Evolutionary conservation across 1,139 yeast species (phyloP).

Genomic region (Nakaseomyces delphensis): DNA sequence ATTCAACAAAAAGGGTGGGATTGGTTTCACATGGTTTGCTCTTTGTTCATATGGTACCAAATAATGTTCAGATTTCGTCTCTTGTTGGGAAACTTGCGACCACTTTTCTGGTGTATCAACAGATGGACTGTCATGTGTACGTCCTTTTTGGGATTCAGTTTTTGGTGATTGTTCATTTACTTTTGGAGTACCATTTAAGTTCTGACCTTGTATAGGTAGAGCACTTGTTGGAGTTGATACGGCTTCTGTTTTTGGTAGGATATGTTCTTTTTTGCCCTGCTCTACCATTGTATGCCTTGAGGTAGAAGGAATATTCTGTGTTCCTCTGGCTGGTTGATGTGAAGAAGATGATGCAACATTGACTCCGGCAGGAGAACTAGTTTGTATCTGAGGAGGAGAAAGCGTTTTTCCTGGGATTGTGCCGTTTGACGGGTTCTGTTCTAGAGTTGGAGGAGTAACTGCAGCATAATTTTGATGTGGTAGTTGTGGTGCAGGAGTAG

Average conservation of each 20-base stretch:
- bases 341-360: not conserved
- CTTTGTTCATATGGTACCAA: slow-evolving; percentile 36
- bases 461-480: not conserved
- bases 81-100: slow-evolving; percentile 2
- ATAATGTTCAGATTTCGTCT: slow-evolving; percentile 23
- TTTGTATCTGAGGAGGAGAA: not conserved
- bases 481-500: not conserved
- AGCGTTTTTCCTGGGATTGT: slow-evolving; percentile 1
- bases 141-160: not conserved
- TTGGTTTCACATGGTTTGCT: slow-evolving; percentile 59
- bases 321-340: not conserved
- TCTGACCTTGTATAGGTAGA: not conserved
- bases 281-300: slow-evolving; percentile 11
- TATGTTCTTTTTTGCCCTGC: not conserved
- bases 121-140: not conserved
- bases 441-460: not conserved
- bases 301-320: slow-evolving; percentile 10
- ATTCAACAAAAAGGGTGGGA: slow-evolving; percentile 75
- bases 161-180: not conserved
- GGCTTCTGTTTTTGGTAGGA: not conserved
- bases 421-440: slow-evolving; percentile 1
- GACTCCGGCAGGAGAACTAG: not conserved
- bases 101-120: not conserved
- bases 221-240: not conserved
- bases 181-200: not conserved